phyloP scores from a whole-genome alignment of 2,329 filamentous ascomycete species.

The Acrocalymma vagum region DNA sequence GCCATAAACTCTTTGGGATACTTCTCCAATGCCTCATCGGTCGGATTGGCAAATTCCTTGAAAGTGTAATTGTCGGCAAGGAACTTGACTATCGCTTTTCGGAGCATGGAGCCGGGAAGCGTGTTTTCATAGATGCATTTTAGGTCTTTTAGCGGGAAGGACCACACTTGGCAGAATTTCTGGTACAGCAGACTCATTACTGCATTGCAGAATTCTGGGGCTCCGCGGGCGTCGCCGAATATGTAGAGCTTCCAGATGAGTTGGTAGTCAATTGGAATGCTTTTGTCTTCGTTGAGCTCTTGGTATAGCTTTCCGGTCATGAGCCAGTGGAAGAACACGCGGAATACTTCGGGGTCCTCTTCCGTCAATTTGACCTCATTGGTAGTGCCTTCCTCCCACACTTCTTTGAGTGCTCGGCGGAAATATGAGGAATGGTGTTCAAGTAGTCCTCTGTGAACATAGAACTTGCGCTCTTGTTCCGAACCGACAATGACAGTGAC shows the following conservation, averaged over 20 bases:
- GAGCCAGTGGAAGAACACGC: constrained; percentile 26
- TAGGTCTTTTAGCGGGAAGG: neutral
- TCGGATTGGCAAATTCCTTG: neutral
- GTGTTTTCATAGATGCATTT: constrained; percentile 14
- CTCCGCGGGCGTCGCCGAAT: constrained; percentile 13
- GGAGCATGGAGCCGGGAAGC: too few relatives aligned
- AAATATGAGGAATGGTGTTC: constrained; percentile 7
- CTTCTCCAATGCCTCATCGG: too few relatives aligned
- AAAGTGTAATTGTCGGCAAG: too few relatives aligned
- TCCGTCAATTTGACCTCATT: neutral
- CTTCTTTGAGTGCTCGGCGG: neutral
- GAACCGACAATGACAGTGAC: constrained; percentile 5
- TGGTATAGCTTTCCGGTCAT: constrained; percentile 9
- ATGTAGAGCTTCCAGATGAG: constrained; percentile 10
- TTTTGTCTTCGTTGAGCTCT: neutral
- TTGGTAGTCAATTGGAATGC: neutral
- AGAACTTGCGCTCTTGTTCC: constrained; percentile 1
- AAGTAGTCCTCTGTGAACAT: constrained; percentile 7
- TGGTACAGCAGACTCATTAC: constrained; percentile 8
- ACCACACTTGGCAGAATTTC: constrained; percentile 1
- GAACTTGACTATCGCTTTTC: too few relatives aligned
- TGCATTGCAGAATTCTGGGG: constrained; percentile 15
- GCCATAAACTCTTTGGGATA: constrained; percentile 5
- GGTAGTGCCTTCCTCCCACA: neutral
- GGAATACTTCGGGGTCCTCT: constrained; percentile 13